Conservation (phyloP, 306 rosid genomes). For the Gastrolobium bilobum region DNA sequence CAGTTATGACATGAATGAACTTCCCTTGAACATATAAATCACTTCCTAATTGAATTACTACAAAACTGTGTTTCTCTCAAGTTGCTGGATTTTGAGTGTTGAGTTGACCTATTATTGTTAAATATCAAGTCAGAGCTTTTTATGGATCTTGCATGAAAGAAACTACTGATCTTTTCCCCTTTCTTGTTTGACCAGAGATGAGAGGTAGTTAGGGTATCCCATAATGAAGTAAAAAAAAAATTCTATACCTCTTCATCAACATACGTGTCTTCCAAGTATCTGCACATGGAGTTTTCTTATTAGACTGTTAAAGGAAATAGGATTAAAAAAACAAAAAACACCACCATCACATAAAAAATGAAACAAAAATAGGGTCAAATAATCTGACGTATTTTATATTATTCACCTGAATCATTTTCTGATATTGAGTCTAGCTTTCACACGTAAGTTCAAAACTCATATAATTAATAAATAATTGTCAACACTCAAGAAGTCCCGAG, state of each 20-base stretch:
- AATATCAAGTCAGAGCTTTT: neutral
- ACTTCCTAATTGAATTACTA: neutral
- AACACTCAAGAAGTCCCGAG: too few species aligned
- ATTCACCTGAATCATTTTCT: too few species aligned
- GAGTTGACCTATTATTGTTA: neutral
- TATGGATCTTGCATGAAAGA: conserved; percentile 25
- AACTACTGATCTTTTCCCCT: neutral
- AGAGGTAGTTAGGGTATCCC: neutral
- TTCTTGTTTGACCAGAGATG: conserved; percentile 22
- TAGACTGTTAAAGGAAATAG: neutral
- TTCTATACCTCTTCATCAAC: neutral
- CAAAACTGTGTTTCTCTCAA: neutral
- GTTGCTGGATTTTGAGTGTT: neutral
- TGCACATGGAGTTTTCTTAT: neutral
- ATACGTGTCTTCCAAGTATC: neutral
- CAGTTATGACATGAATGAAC: neutral
- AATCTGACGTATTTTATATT: neutral
- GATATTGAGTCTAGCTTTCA: neutral
- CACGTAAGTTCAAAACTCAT: neutral
- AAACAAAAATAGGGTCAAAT: neutral
- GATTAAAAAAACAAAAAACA: neutral
- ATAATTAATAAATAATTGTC: too few species aligned
- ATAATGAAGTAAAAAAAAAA: neutral
- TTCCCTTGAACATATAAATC: neutral
- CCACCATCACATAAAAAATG: neutral